These are phyloP conservation scores for Melanomma pulvis-pyrius DNA, from an alignment of 495 filamentous ascomycete genomes.

Conservation along the genomic window DNA sequence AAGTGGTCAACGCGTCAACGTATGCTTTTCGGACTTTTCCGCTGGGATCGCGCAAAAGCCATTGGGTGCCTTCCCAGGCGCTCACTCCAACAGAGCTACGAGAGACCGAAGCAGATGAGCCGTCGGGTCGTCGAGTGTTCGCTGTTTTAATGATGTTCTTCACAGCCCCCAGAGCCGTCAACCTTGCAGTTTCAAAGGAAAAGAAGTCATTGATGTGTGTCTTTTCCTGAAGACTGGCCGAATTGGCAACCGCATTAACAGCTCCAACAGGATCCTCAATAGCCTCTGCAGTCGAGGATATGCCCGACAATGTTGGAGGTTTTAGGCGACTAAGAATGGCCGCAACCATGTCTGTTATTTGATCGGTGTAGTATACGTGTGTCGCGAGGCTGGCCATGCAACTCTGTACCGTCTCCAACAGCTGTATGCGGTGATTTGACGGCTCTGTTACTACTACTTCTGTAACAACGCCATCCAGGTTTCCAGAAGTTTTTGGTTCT, in stretches of 20 bases:
- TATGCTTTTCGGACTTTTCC: constrained; percentile 79
- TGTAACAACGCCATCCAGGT: constrained; percentile 28
- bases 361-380: constrained; percentile 92
- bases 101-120: constrained; percentile 62
- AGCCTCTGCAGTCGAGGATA: constrained; percentile 43
- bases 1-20: constrained; percentile 76
- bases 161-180: constrained; percentile 76
- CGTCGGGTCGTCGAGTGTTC: constrained; percentile 63
- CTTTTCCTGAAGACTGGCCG: constrained; percentile 50
- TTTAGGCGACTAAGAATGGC: constrained; percentile 76
- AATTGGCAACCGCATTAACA: constrained; percentile 46
- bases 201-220: constrained; percentile 65
- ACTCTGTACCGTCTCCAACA: constrained; percentile 68
- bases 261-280: constrained; percentile 47
- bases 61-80: constrained; percentile 91
- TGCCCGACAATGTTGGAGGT: constrained; percentile 54
- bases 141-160: constrained; percentile 79
- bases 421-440: constrained; percentile 53
- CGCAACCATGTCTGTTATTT: constrained; percentile 87
- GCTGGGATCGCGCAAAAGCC: constrained; percentile 78
- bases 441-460: constrained; percentile 44
- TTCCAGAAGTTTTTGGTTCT: constrained; percentile 13
- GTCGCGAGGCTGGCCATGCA: constrained; percentile 86
- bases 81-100: constrained; percentile 73
- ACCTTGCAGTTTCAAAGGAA: constrained; percentile 70